Percentiles rank a stretch among this genome's conserved stretches.
Evolutionary conservation across 305 asterid species (phyloP).

Genomic region (Fraxinus nigra): DNA sequence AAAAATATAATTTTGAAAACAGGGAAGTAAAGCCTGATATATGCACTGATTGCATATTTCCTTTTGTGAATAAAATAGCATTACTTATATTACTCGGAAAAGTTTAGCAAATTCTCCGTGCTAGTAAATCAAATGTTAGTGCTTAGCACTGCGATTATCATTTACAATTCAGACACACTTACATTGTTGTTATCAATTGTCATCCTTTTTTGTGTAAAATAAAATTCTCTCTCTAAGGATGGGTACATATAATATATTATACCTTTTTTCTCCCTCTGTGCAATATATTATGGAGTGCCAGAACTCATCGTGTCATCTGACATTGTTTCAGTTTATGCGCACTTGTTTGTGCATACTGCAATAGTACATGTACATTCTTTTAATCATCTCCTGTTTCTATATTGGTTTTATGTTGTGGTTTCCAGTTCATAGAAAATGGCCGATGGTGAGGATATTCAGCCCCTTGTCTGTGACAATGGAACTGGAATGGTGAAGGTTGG

Average conservation of each 20-base stretch:
- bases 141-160: background rate
- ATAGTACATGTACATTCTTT: background rate
- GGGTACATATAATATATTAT: background rate
- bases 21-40: background rate
- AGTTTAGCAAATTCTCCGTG: background rate
- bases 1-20: background rate
- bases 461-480: conserved; percentile 30
- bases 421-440: conserved; percentile 24
- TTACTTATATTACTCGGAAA: background rate
- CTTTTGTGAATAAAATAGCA: background rate
- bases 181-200: background rate
- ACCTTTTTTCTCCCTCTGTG: background rate
- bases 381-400: background rate
- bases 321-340: background rate
- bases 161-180: background rate
- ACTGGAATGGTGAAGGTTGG: conserved; percentile 30
- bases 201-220: background rate
- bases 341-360: background rate
- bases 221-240: background rate
- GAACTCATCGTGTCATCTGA: background rate
- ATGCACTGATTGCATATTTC: background rate
- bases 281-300: background rate
- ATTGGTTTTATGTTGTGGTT: background rate
- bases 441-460: conserved; percentile 29
- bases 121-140: background rate